These are phyloP conservation scores for Baorangia bicolor DNA, from an alignment of 768 basidiomycete genomes.

Conservation along the genomic window DNA sequence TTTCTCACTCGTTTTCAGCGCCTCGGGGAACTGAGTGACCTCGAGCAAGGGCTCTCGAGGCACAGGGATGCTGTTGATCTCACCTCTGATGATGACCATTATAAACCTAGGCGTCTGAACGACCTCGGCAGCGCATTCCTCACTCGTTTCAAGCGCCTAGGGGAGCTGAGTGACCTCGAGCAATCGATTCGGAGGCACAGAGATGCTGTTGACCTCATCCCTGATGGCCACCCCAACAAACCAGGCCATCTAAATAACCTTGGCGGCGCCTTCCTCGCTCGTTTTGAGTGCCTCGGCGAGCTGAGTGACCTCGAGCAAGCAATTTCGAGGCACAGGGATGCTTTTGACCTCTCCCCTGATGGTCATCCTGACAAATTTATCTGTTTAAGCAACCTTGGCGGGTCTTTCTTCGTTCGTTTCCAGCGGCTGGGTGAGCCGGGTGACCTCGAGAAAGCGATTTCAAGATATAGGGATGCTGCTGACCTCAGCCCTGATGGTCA, in stretches of 20 bases:
- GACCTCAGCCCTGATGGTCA: too few species aligned
- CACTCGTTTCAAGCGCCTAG: not conserved
- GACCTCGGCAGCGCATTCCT: not conserved
- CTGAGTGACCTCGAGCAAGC: not conserved
- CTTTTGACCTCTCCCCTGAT: not conserved
- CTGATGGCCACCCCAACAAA: not conserved
- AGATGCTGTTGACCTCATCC: not conserved
- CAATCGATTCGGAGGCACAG: not conserved
- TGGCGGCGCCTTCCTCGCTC: not conserved
- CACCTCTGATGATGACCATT: too few species aligned
- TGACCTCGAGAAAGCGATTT: too few species aligned
- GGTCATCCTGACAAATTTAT: too few species aligned
- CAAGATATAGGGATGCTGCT: too few species aligned
- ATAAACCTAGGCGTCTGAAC: too few species aligned
- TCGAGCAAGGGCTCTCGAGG: not conserved
- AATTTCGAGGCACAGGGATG: not conserved
- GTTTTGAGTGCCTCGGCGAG: not conserved
- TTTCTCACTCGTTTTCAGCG: not conserved
- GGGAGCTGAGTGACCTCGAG: not conserved
- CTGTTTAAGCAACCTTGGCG: too few species aligned
- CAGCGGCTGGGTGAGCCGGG: too few species aligned
- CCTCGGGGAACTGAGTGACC: not conserved
- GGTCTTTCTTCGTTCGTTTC: too few species aligned
- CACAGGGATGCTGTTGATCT: too few species aligned
- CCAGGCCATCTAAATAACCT: not conserved